A percentile compares a stretch with the other conserved stretches of the same genome.
phyloP scores from a whole-genome alignment of 345 rosid species.

The Linum usitatissimum region DNA sequence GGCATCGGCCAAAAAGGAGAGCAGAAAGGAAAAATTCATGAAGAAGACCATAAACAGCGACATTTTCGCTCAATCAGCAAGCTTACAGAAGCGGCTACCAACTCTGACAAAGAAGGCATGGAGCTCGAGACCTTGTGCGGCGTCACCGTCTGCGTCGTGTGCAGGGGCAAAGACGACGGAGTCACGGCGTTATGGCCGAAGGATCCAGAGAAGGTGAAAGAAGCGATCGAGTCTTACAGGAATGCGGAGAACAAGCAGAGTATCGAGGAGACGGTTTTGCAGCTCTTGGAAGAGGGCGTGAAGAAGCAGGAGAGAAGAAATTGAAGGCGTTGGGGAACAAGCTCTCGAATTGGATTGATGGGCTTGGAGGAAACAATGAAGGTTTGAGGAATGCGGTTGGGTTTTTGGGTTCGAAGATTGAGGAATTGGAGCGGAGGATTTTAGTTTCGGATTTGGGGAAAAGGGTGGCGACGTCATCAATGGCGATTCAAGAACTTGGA shows the following conservation, averaged over 20 bases:
- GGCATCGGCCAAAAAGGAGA: neutral
- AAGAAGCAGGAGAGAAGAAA: neutral
- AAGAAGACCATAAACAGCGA: neutral
- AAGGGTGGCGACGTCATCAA: too few species aligned
- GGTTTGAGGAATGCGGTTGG: too few species aligned
- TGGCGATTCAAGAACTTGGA: too few species aligned
- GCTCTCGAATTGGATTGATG: too few species aligned
- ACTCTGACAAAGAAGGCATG: neutral
- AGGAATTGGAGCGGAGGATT: too few species aligned
- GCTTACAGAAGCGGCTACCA: slow-evolving; percentile 3
- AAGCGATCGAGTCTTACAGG: neutral
- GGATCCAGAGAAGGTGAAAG: neutral
- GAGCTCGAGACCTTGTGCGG: neutral
- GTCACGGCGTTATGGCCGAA: neutral
- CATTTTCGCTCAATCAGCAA: neutral
- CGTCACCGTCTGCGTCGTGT: slow-evolving; percentile 1
- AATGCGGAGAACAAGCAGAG: neutral
- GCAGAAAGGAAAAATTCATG: neutral
- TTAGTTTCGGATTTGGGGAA: too few species aligned
- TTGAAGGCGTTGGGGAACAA: neutral
- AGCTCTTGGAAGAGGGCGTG: neutral
- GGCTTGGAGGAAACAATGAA: too few species aligned
- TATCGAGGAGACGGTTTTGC: neutral
- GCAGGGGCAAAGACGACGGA: neutral
- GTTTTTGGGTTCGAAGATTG: too few species aligned